Conservation (phyloP, 352 stramenopile species). For the Salisapilia sapeloensis region DNA sequence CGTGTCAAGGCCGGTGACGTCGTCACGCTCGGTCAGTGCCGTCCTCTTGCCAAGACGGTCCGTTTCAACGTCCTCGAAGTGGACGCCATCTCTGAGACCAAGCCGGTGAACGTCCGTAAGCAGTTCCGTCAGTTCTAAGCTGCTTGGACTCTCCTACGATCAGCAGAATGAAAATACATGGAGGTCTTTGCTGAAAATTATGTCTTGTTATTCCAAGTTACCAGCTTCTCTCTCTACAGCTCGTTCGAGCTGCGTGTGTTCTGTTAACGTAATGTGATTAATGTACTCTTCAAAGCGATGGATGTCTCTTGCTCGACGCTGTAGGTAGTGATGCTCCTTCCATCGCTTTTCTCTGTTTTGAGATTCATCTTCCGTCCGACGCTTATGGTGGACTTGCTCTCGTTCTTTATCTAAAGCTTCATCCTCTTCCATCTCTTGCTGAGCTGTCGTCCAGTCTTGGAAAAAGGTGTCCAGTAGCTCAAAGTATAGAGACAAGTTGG, state of each 20-base stretch:
- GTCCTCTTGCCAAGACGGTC: slow-evolving; percentile 98
- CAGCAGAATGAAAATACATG: no score
- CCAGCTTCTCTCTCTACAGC: slow-evolving; percentile 9
- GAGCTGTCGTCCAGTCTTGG: slow-evolving; percentile 28
- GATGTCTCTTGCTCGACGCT: slow-evolving; percentile 17
- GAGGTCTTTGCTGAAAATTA: no score
- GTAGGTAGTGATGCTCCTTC: slow-evolving; percentile 44
- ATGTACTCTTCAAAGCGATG: slow-evolving; percentile 23
- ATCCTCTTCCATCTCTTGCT: slow-evolving; percentile 15
- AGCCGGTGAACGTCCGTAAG: slow-evolving; percentile 96
- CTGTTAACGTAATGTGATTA: slow-evolving; percentile 31
- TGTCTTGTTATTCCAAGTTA: no score
- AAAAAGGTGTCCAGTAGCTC: slow-evolving; percentile 41
- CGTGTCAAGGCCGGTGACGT: slow-evolving; percentile 98
- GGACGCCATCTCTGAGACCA: slow-evolving; percentile 90
- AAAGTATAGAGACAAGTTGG: slow-evolving; percentile 43
- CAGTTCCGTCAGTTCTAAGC: slow-evolving; percentile 97
- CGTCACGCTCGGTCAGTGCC: slow-evolving; percentile 98
- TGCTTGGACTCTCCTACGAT: no score
- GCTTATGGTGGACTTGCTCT: slow-evolving; percentile 13
- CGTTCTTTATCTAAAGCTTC: slow-evolving; percentile 9
- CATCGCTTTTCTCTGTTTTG: slow-evolving; percentile 21
- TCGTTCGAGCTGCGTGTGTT: slow-evolving; percentile 20
- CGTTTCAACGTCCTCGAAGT: slow-evolving; percentile 99
- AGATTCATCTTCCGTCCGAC: slow-evolving; percentile 13